Conservation (phyloP, 177 flowering plant species). For the Vitis hybrid region DNA sequence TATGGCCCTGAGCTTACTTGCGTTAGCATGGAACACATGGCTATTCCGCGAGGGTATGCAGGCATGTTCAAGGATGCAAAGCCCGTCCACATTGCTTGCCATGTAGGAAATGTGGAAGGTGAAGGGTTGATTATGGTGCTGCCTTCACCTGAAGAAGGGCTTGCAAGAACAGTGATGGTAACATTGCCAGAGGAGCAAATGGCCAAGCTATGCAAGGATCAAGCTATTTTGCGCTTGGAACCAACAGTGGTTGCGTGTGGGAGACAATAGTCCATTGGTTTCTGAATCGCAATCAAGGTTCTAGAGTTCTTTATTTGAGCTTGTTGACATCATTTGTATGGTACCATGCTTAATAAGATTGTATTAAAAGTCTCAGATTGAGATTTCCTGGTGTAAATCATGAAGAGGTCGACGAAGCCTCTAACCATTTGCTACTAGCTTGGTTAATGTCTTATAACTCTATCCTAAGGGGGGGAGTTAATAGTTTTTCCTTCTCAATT, state of each 20-base stretch:
- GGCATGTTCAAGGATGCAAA: slow-evolving; percentile 37
- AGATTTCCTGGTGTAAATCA: no score
- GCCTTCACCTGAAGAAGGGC: slow-evolving; percentile 67
- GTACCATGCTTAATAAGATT: no score
- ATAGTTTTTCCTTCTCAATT: no score
- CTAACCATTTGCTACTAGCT: no score
- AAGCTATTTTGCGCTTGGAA: slow-evolving; percentile 32
- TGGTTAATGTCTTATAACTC: no score
- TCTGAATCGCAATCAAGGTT: no score
- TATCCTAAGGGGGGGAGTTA: no score
- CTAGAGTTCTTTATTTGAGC: no score
- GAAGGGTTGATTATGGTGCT: slow-evolving; percentile 67
- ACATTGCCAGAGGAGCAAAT: slow-evolving; percentile 51
- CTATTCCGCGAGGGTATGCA: slow-evolving; percentile 22
- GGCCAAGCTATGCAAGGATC: slow-evolving; percentile 36
- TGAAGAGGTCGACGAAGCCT: no score
- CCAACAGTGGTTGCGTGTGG: slow-evolving; percentile 42
- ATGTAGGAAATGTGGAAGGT: slow-evolving; percentile 51
- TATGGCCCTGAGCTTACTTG: slow-evolving; percentile 74
- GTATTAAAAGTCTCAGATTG: no score
- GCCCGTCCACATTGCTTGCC: slow-evolving; percentile 63
- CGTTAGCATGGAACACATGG: slow-evolving; percentile 52
- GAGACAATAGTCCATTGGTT: not conserved
- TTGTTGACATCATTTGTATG: no score
- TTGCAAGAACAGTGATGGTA: slow-evolving; percentile 59